These are phyloP conservation scores for Carex sylvatica DNA, from an alignment of 202 grass and related monocot species.

Conservation along the genomic window DNA sequence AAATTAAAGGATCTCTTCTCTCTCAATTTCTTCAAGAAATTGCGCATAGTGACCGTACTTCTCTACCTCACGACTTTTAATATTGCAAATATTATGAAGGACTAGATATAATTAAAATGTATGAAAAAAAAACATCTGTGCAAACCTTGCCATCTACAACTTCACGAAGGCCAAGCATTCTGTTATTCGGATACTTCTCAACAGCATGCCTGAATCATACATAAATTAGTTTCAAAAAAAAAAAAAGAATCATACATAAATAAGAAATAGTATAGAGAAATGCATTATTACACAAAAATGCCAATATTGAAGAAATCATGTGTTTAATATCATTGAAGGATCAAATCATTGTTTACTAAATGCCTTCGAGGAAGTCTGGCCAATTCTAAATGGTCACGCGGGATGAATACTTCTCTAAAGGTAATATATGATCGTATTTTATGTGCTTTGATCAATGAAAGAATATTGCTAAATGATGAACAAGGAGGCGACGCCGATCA, in stretches of 20 bases:
- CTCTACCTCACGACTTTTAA: background rate
- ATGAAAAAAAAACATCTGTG: background rate
- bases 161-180: conserved; percentile 54
- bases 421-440: too few species aligned
- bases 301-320: conserved; percentile 5
- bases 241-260: background rate
- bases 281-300: background rate
- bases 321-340: background rate
- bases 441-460: too few species aligned
- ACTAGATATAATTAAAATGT: background rate
- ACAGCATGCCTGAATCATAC: conserved; percentile 33
- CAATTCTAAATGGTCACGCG: background rate
- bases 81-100: background rate
- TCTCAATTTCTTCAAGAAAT: too few species aligned
- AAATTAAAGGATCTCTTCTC: too few species aligned
- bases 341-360: too few species aligned
- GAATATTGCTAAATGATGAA: too few species aligned
- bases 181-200: conserved; percentile 63
- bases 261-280: conserved; percentile 4
- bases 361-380: background rate
- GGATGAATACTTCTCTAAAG: too few species aligned
- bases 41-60: too few species aligned
- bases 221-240: too few species aligned
- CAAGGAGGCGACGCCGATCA: too few species aligned
- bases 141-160: conserved; percentile 59